A percentile compares a stretch with the other conserved stretches of the same genome.
These are phyloP conservation scores for Lasiosphaeris hirsuta DNA, from an alignment of 495 filamentous ascomycete species.

Conservation along the genomic window DNA sequence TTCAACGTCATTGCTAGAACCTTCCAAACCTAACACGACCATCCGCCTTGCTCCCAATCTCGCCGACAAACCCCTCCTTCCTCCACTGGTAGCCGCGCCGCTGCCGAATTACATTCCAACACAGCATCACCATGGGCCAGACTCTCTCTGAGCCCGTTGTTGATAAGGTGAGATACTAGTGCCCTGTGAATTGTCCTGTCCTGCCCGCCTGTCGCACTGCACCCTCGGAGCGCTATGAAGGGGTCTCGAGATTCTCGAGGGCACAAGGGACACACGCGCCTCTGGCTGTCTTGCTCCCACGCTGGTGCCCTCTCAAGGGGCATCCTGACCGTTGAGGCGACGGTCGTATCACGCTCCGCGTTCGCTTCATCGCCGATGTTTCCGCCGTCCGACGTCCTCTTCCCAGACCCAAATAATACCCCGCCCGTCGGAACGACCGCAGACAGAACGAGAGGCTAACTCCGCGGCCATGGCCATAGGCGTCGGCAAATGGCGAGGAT, in stretches of 20 bases:
- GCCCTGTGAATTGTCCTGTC: not conserved
- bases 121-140: conserved; percentile 76
- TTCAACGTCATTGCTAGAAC: conserved; percentile 5
- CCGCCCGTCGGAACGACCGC: conserved; percentile 2
- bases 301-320: not conserved
- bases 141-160: conserved; percentile 98
- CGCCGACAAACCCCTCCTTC: conserved; percentile 18
- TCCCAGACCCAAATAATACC: conserved; percentile 20
- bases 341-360: not conserved
- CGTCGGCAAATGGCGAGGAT: conserved; percentile 86
- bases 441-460: conserved; percentile 15
- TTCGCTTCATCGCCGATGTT: conserved; percentile 2
- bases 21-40: not conserved
- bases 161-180: conserved; percentile 74
- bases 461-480: conserved; percentile 45
- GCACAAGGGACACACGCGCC: not conserved
- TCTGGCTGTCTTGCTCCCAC: not conserved
- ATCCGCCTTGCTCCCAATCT: conserved; percentile 12
- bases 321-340: not conserved
- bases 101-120: conserved; percentile 21
- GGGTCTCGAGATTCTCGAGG: not conserved
- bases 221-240: too few species aligned
- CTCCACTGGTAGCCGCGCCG: conserved; percentile 25
- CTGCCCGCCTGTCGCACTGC: not conserved
- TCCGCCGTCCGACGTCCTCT: conserved; percentile 5